Conservation (phyloP, 805 yeast species). For the Yamadazyma insecticola region DNA sequence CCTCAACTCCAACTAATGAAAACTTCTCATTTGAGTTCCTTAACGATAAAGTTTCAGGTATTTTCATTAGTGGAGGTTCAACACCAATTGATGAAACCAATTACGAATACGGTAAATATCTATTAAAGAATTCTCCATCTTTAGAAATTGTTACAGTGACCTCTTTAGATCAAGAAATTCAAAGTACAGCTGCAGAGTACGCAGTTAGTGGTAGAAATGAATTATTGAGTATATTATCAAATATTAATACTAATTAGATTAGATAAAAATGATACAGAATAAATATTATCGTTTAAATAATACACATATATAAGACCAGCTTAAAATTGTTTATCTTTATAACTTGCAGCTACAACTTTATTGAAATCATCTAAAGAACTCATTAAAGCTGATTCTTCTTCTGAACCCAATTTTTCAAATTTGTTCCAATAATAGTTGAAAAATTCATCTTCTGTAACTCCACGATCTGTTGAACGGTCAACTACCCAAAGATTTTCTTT, state of each 20-base stretch:
- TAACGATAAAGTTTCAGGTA: conserved; percentile 7
- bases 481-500: conserved; percentile 81
- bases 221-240: conserved; percentile 48
- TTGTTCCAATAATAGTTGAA: conserved; percentile 46
- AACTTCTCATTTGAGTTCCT: neutral
- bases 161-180: conserved; percentile 39
- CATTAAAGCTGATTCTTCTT: conserved; percentile 39
- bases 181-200: conserved; percentile 53
- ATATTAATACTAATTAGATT: neutral
- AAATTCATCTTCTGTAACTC: conserved; percentile 34
- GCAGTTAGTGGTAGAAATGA: conserved; percentile 69
- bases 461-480: conserved; percentile 37
- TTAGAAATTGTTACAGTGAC: conserved; percentile 56
- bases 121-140: conserved; percentile 32
- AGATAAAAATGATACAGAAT: too few relatives aligned
- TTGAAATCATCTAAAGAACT: conserved; percentile 52
- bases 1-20: conserved; percentile 10
- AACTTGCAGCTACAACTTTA: conserved; percentile 49
- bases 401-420: conserved; percentile 41
- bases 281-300: conserved; percentile 8
- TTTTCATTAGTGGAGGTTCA: conserved; percentile 61
- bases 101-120: conserved; percentile 48
- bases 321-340: conserved; percentile 39
- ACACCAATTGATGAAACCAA: conserved; percentile 67
- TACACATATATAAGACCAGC: neutral